Percentiles rank a stretch among this genome's conserved stretches.
Evolutionary conservation across 768 basidiomycete species (phyloP).

Genomic region (Megacollybia marginata): DNA sequence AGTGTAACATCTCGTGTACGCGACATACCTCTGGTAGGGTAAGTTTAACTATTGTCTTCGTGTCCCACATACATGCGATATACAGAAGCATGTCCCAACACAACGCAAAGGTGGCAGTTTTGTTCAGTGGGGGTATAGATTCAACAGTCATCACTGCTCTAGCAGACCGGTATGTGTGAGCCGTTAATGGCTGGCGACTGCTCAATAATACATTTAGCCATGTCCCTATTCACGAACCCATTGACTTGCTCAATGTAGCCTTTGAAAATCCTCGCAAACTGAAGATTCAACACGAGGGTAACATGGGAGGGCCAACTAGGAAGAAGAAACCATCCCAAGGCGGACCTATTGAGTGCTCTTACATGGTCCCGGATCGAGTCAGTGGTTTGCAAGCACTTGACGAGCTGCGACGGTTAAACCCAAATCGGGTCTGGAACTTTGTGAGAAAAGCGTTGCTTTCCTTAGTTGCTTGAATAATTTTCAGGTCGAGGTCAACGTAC

Average conservation of each 20-base stretch:
- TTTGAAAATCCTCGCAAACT: constrained; percentile 93
- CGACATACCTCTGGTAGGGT: constrained; percentile 53
- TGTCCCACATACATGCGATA: not conserved
- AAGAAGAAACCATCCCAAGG: constrained; percentile 29
- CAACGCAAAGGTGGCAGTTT: constrained; percentile 47
- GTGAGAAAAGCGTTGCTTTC: constrained; percentile 30
- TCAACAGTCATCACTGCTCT: constrained; percentile 79
- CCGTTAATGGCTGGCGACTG: not conserved
- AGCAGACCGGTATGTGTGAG: constrained; percentile 52
- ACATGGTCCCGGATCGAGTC: constrained; percentile 83
- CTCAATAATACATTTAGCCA: constrained; percentile 37
- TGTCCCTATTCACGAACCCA: constrained; percentile 68
- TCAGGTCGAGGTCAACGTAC: constrained; percentile 81
- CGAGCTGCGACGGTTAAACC: constrained; percentile 72
- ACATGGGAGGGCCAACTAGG: constrained; percentile 35
- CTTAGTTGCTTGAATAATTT: constrained; percentile 5
- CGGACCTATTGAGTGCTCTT: constrained; percentile 21
- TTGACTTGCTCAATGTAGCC: constrained; percentile 89
- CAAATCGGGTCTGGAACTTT: constrained; percentile 84
- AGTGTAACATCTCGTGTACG: constrained; percentile 65
- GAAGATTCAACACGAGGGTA: constrained; percentile 37
- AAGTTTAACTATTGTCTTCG: constrained; percentile 9
- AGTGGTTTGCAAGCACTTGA: constrained; percentile 74
- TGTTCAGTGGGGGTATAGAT: constrained; percentile 97
- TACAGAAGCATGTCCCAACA: too few species aligned